Evolutionary conservation across 1,139 yeast species (phyloP).

Genomic region (Blastobotrys apis): DNA sequence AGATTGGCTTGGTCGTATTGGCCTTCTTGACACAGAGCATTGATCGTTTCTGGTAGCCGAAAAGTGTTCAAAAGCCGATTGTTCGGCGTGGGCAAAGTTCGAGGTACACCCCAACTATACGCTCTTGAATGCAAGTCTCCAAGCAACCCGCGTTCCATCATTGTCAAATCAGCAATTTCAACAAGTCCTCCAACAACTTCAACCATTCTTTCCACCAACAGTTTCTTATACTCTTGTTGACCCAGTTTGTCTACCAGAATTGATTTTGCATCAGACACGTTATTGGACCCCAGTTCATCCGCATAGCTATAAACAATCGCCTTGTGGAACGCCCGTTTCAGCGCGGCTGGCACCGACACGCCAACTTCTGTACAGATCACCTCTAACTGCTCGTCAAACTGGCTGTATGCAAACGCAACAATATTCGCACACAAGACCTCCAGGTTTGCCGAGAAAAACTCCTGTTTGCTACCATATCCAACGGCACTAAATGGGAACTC

Average conservation of each 20-base stretch:
- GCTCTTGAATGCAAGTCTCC: neutral
- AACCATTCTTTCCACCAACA: neutral
- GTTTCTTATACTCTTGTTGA: neutral
- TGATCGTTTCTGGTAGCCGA: neutral
- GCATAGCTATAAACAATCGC: conserved; percentile 17
- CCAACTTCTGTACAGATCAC: conserved; percentile 10
- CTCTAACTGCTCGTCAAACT: conserved; percentile 10
- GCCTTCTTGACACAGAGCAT: neutral
- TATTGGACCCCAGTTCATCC: neutral
- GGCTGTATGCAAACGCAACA: conserved; percentile 13
- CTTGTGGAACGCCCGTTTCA: conserved; percentile 14
- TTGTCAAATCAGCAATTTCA: conserved; percentile 4
- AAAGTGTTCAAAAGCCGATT: conserved; percentile 1
- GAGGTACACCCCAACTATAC: neutral
- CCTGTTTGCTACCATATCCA: conserved; percentile 30
- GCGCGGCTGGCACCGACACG: conserved; percentile 3
- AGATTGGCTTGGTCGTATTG: neutral
- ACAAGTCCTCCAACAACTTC: conserved; percentile 13
- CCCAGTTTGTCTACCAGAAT: conserved; percentile 3
- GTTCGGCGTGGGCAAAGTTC: neutral
- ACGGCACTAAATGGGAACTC: conserved; percentile 41
- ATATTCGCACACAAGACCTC: conserved; percentile 15
- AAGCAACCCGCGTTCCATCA: neutral
- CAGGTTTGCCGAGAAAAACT: conserved; percentile 35
- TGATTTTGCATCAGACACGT: neutral